phyloP scores from a whole-genome alignment of 352 stramenopile genomes.

The Phytophthora uliginosa region DNA sequence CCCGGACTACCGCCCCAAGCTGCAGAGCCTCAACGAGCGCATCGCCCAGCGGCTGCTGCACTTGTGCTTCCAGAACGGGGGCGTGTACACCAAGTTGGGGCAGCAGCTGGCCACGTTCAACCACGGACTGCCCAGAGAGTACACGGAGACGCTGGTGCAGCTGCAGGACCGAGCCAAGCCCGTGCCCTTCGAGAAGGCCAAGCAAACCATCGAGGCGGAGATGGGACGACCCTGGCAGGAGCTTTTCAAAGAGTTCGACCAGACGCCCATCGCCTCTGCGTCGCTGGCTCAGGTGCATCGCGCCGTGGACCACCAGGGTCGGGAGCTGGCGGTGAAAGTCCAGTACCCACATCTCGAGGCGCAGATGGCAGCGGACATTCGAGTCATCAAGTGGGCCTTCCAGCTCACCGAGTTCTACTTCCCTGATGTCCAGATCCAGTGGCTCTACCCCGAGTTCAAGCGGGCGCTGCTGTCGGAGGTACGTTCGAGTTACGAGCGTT shows the following conservation, averaged over 20 bases:
- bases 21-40: conserved; percentile 77
- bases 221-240: conserved; percentile 80
- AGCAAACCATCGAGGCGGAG: conserved; percentile 67
- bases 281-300: conserved; percentile 97
- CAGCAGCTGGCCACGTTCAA: conserved; percentile 98
- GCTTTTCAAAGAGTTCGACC: conserved; percentile 93
- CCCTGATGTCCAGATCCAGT: conserved; percentile 93
- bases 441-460: conserved; percentile 98
- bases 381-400: conserved; percentile 74
- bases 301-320: conserved; percentile 88
- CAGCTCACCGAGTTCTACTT: conserved; percentile 86
- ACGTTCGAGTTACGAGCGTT: conserved; percentile 3
- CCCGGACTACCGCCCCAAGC: conserved; percentile 66
- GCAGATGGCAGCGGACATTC: conserved; percentile 84
- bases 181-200: conserved; percentile 59
- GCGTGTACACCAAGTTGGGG: conserved; percentile 98
- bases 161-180: conserved; percentile 95
- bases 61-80: conserved; percentile 95
- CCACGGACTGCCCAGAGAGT: conserved; percentile 96
- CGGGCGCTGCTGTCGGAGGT: conserved; percentile 76
- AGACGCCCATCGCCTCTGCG: conserved; percentile 94
- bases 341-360: conserved; percentile 92
- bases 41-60: conserved; percentile 90
- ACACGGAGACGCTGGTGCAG: conserved; percentile 91
- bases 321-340: conserved; percentile 97